Evolutionary conservation across 1,284 basidiomycete species (phyloP), one percentile per base, ranked within the genome.

Genomic region (Salmacisia buchloeana): DNA sequence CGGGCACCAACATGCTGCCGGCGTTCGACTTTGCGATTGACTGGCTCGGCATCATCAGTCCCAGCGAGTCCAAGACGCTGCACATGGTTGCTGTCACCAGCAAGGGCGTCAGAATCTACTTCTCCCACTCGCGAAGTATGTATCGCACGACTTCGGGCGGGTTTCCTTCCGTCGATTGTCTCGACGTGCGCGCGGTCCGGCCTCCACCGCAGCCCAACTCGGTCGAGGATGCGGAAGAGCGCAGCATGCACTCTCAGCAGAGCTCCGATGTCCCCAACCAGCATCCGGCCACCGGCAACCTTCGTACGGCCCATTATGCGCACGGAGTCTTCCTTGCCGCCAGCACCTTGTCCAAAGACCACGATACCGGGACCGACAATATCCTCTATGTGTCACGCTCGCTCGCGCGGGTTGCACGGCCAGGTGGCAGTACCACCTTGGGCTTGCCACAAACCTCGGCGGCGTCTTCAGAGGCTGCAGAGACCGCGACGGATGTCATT

Each of bases 31-130:
- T 69, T 33, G 5, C 60, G 18, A 78, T 79, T 33, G 69, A 71
- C 34, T 77, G 70, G 70, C 68, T 79, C 18, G 71, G 69, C 0
- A 65, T 74, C 13, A 67, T 75, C 1, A 67, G 69, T 33, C 60
- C 64, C 10, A 71, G 72, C 46, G 67, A 69, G 57, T 61, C 58
- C 41, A 23, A 34, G 21, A 63, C 45, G 15, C 41, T 67, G 10
- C 61, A 72, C 41, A 64, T 79, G 21, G 69, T 79, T 13, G 77
- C 77, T 1, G 72, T 78, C 59, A 79, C 77, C 27, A 73, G 72
- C 39, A 70, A 69, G 12, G 77, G 77, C 60, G 72, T 75, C 56
- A 69, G 77, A 27, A 73, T 78, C 62, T 79, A 76, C 63, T 69
- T 78, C 43, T 70, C 74, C 62, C 72, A 74, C 60, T 73, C 73